Evolutionary conservation across 371 early-diverging fungal genomes (phyloP).

Genomic region (Lichtheimia hyalospora): DNA sequence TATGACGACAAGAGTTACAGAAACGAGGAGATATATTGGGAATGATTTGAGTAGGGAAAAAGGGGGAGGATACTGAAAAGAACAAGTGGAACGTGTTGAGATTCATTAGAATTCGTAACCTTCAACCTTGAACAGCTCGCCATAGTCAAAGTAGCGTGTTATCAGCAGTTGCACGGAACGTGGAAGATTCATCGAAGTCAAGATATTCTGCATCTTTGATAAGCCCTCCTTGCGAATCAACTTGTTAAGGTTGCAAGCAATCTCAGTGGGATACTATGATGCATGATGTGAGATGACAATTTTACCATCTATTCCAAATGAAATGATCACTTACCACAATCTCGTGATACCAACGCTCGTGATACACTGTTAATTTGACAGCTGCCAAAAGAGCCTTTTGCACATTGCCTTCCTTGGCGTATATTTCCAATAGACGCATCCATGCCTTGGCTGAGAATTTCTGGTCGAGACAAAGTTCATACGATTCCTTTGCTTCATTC

Average conservation of each 20-base stretch:
- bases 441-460: constrained; percentile 89
- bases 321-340: constrained; percentile 65
- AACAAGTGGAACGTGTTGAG: background rate
- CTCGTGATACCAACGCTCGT: constrained; percentile 83
- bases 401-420: constrained; percentile 76
- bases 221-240: constrained; percentile 84
- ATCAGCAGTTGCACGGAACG: constrained; percentile 77
- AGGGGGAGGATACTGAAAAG: background rate
- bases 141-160: constrained; percentile 77
- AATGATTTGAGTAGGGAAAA: background rate
- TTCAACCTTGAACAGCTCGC: constrained; percentile 81
- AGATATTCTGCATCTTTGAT: constrained; percentile 86
- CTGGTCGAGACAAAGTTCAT: constrained; percentile 81
- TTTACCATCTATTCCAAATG: background rate
- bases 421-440: constrained; percentile 80
- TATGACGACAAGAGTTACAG: background rate
- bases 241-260: constrained; percentile 78
- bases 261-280: constrained; percentile 81
- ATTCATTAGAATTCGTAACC: constrained; percentile 66
- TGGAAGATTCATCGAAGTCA: constrained; percentile 86
- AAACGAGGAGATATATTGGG: background rate
- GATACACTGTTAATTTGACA: constrained; percentile 78
- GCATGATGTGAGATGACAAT: background rate
- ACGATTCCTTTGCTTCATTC: constrained; percentile 91
- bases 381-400: constrained; percentile 78